Evolutionary conservation across 2,329 filamentous ascomycete species (phyloP).

Genomic region (Penicillium sp.): DNA sequence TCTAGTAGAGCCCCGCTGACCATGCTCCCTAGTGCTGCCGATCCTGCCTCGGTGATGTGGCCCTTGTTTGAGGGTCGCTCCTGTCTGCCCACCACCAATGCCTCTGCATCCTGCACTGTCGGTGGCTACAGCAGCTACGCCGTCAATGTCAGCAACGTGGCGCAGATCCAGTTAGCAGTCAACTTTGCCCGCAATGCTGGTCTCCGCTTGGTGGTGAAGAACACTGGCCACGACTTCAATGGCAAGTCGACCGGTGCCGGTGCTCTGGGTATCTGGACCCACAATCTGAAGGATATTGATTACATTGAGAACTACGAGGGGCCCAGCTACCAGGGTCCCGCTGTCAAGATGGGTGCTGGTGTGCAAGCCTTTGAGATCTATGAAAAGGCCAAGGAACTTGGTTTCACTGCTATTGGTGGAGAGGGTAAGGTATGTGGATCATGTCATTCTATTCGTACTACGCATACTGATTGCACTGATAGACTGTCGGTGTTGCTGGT

Average conservation of each 20-base stretch:
- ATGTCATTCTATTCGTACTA: not conserved
- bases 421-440: conserved; percentile 11
- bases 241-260: conserved; percentile 50
- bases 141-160: conserved; percentile 35
- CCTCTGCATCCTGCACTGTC: conserved; percentile 28
- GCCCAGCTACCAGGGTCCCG: conserved; percentile 48
- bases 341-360: conserved; percentile 55
- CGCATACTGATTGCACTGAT: not conserved
- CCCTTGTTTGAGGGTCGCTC: conserved; percentile 28
- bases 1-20: not conserved
- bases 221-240: conserved; percentile 50
- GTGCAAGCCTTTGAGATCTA: conserved; percentile 36
- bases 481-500: conserved; percentile 57
- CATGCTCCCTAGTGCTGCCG: conserved; percentile 17
- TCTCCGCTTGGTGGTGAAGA: conserved; percentile 43
- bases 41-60: conserved; percentile 29
- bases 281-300: conserved; percentile 46
- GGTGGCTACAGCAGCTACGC: conserved; percentile 35
- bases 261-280: conserved; percentile 51
- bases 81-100: conserved; percentile 26
- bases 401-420: conserved; percentile 38
- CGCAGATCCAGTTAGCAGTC: conserved; percentile 37
- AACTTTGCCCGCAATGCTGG: conserved; percentile 27
- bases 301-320: conserved; percentile 42
- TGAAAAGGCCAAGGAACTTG: conserved; percentile 20